These are phyloP conservation scores for Vitis hybrid DNA, from an alignment of 177 flowering plant genomes.

Conservation along the genomic window DNA sequence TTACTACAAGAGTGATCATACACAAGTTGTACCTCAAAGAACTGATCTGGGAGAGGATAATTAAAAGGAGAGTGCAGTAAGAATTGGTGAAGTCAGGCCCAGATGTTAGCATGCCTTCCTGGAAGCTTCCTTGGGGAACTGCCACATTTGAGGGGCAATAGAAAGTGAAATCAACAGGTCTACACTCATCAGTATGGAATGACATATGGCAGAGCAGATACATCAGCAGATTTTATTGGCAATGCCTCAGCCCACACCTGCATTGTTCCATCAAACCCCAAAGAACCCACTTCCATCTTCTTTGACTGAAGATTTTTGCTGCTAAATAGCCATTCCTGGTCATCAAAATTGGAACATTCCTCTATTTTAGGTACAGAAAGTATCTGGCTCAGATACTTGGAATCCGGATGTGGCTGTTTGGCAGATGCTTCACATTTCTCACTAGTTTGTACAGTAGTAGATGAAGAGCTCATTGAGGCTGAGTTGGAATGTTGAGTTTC, in stretches of 20 bases:
- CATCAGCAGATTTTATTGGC: conserved; percentile 32
- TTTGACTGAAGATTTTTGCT: conserved; percentile 9
- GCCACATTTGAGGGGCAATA: too few relatives aligned
- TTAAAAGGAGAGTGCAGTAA: too few relatives aligned
- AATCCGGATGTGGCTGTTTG: conserved; percentile 43
- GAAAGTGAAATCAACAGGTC: too few relatives aligned
- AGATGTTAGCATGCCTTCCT: too few relatives aligned
- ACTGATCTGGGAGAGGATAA: too few relatives aligned
- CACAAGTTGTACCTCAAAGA: too few relatives aligned
- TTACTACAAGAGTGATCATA: too few relatives aligned
- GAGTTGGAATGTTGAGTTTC: not conserved
- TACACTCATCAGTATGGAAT: conserved; percentile 28
- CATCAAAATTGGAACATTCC: conserved; percentile 28
- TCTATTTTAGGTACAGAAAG: conserved; percentile 34
- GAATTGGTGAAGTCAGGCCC: too few relatives aligned
- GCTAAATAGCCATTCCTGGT: conserved; percentile 39
- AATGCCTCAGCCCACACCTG: conserved; percentile 43
- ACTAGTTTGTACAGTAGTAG: not conserved
- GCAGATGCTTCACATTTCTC: conserved; percentile 19
- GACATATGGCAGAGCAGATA: conserved; percentile 45
- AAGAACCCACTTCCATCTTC: conserved; percentile 10
- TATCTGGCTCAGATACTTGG: conserved; percentile 31
- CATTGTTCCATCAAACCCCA: conserved; percentile 6
- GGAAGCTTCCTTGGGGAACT: too few relatives aligned
- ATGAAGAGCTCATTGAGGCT: conserved; percentile 9